A percentile compares a stretch with the other conserved stretches of the same genome.
Conservation (phyloP, 805 yeast species). For the Candida vartiovaarae region DNA sequence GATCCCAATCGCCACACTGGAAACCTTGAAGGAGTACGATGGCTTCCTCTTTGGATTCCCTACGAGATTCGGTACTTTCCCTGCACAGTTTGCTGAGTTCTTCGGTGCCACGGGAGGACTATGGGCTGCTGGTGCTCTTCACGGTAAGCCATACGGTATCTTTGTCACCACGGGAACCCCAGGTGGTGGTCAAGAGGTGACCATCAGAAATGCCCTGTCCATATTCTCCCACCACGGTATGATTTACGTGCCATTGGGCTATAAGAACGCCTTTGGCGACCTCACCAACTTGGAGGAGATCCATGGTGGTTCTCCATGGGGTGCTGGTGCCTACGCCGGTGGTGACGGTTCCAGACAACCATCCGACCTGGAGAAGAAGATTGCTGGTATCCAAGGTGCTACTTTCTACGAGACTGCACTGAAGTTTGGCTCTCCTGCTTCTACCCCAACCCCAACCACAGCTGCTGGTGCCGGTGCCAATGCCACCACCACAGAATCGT, state of each 20-base stretch:
- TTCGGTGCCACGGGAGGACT: constrained; percentile 72
- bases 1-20: constrained; percentile 56
- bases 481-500: no score
- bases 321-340: constrained; percentile 75
- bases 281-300: constrained; percentile 52
- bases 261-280: constrained; percentile 46
- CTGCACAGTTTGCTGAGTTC: constrained; percentile 68
- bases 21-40: constrained; percentile 57
- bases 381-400: constrained; percentile 63
- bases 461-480: constrained; percentile 7
- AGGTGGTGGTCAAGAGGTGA: constrained; percentile 76
- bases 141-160: constrained; percentile 68
- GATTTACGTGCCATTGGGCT: constrained; percentile 72
- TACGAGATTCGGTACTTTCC: constrained; percentile 75
- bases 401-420: constrained; percentile 43
- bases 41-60: constrained; percentile 83
- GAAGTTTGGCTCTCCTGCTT: constrained; percentile 20
- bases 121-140: constrained; percentile 63
- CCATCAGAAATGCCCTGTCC: constrained; percentile 49
- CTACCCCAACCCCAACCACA: constrained; percentile 5
- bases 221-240: constrained; percentile 70
- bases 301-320: constrained; percentile 84
- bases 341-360: constrained; percentile 71
- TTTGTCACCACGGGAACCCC: constrained; percentile 65
- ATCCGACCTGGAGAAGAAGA: constrained; percentile 50